These are phyloP conservation scores for Dipteronia sinensis DNA, from an alignment of 345 rosid genomes.

Conservation along the genomic window DNA sequence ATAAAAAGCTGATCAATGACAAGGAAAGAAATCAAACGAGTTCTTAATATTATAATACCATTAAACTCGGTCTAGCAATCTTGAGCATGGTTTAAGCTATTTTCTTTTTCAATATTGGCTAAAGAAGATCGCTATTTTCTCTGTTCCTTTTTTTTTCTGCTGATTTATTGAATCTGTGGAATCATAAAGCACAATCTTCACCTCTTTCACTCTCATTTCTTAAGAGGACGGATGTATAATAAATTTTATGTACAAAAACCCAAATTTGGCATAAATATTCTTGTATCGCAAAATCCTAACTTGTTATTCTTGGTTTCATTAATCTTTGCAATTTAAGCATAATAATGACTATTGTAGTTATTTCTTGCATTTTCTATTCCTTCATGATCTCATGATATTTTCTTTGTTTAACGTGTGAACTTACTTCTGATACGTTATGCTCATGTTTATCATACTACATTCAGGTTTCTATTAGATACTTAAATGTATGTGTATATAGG, in stretches of 20 bases:
- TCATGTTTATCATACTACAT: background rate
- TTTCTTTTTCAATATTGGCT: too few relatives aligned
- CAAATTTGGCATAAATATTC: too few relatives aligned
- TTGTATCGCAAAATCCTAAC: too few relatives aligned
- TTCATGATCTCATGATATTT: too few relatives aligned
- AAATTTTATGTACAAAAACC: too few relatives aligned
- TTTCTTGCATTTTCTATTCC: background rate
- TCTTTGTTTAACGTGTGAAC: background rate
- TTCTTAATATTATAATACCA: background rate
- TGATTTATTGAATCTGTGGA: background rate
- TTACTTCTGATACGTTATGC: background rate
- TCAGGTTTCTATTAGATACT: background rate
- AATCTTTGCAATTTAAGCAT: background rate
- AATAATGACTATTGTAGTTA: background rate
- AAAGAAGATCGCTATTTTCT: background rate
- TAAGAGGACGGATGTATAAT: background rate
- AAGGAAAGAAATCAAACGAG: background rate
- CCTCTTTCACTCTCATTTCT: background rate
- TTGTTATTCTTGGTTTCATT: background rate
- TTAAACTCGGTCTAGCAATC: background rate
- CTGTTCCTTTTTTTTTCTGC: background rate
- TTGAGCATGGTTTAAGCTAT: background rate
- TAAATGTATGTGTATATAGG: background rate
- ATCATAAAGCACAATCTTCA: background rate
- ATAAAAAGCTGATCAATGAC: background rate